Evolutionary conservation across 768 basidiomycete genomes (phyloP), one percentile per base, ranked within the genome.

Genomic region (Suillus hirtellus): DNA sequence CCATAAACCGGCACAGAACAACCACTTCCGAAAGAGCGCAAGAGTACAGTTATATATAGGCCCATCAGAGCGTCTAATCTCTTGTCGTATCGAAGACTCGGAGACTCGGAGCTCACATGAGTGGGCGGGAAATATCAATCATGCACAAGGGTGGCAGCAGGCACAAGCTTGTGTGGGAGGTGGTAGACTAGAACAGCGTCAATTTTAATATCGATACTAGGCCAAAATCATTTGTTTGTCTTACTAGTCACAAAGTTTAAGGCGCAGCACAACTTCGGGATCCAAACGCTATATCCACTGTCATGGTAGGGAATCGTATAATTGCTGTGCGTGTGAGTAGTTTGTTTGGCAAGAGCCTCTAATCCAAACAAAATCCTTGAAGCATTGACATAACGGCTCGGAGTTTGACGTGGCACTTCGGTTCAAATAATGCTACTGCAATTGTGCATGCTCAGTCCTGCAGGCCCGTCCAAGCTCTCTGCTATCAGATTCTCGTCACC

Each of bases 401-500:
- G 15, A 42, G 42, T 38, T 17, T 43, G 43, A 52, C 24, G 15
- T 27, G 27, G 4, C 6, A 35, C 35, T 24, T 38, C 14, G 17
- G 9, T 14, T 44, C 62, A 55, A 14, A 83, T 82, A 80, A 77
- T 78, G 65, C 81, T 93, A 46, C 72, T 93, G 67, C 86, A 89
- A 68, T 92, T 88, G 86, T 86, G 83, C 53, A 85, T 82, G 34
- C 75, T 93, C 60, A 75, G 78, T 34, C 89, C 91, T 1, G 76
- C 83, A 44, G 85, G 82, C 10, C 78, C 81, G 2, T 84, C 83
- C 5, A 79, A 81, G 62, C 73, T 92, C 21, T 87, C 89, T 35
- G 89, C 91, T 1, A 76, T 93, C 43, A 84, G 90, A n/a, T 93
- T 92, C 71, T 74, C 84, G 0, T 80, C 81, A 0, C 86, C 89